Conservation (phyloP, 164 flowering plant species). For the Tinospora cordifolia region DNA sequence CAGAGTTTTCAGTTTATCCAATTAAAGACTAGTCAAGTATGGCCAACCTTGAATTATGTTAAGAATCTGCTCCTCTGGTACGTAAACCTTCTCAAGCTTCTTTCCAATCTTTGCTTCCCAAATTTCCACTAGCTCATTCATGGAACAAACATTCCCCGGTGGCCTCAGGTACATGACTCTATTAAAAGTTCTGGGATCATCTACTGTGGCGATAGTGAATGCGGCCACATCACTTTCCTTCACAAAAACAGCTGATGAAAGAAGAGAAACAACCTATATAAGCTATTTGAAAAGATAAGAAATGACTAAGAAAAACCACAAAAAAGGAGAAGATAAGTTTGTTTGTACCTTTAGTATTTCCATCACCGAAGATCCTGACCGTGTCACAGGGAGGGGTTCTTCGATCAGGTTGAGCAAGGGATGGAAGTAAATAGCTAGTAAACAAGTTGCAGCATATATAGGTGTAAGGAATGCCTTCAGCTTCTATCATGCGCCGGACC, state of each 20-base stretch:
- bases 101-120: slow-evolving; percentile 80
- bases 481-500: slow-evolving; percentile 56
- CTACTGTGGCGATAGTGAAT: slow-evolving; percentile 66
- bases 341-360: slow-evolving; percentile 57
- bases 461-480: slow-evolving; percentile 67
- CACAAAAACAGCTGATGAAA: slow-evolving; percentile 57
- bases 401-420: slow-evolving; percentile 64
- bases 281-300: neutral
- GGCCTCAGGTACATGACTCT: slow-evolving; percentile 68
- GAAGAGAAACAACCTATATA: neutral
- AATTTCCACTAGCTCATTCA: slow-evolving; percentile 68
- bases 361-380: slow-evolving; percentile 66
- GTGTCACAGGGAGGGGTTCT: slow-evolving; percentile 65
- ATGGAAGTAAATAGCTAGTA: slow-evolving; percentile 64
- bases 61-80: slow-evolving; percentile 57
- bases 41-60: slow-evolving; percentile 50
- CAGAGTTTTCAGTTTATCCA: too few species aligned
- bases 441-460: slow-evolving; percentile 63
- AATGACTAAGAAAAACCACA: neutral
- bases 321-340: neutral
- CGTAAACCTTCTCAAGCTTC: slow-evolving; percentile 49
- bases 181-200: slow-evolving; percentile 71
- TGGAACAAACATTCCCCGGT: slow-evolving; percentile 66
- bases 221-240: slow-evolving; percentile 68
- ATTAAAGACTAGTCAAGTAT: neutral